Base-by-base conservation (phyloP, 148 eudicot species). In the Selenicereus undatus region DNA sequence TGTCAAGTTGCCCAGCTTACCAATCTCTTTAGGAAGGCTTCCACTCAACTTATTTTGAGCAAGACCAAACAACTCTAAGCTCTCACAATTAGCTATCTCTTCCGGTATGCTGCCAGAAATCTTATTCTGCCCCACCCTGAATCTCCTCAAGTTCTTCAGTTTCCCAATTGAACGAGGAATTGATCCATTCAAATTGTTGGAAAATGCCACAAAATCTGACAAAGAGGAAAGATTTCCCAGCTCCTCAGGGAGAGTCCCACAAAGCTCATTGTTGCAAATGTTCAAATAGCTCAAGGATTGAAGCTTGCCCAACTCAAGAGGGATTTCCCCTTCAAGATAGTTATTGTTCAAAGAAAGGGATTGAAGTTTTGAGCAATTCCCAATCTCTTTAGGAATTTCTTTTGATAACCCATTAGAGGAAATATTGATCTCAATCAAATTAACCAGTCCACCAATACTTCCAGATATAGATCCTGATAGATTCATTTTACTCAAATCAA, bases 371-470 rank as follows among this genome's bases (percentile, higher is more conserved):
- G 91, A 84, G 84, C 96, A 95, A 68, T 92, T 91, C 20, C 89
- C 93, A 56, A 95, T 84, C 85, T 88, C 93, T 76, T 83, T 85
- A 8, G 98, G 97, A 73, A 93, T 95, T 43, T 43, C 76, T n/a
- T 90, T 83, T 12, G 62, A 86, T 36, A 95, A 90, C 58, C 60
- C 74, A 83, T 95, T 95, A 71, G 54, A 65, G 27, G 98, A 91
- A 36, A 90, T 69, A 79, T 91, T 80, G 68, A 95, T 88, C 36
- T 35, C 68, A 72, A 77, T 74, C 79, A 93, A 84, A 78, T 85
- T 60, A 54, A 64, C 76, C 84, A 95, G 65, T 74, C 87, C 80
- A 36, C 92, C 95, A 83, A 95, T 91, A 81, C 91, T 90, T 13
- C 90, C 80, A 79, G 89, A 89, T 13, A 93, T 58, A 20, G 87